phyloP scores from a whole-genome alignment of 2,329 filamentous ascomycete species.

The Xylariaceae sp. region DNA sequence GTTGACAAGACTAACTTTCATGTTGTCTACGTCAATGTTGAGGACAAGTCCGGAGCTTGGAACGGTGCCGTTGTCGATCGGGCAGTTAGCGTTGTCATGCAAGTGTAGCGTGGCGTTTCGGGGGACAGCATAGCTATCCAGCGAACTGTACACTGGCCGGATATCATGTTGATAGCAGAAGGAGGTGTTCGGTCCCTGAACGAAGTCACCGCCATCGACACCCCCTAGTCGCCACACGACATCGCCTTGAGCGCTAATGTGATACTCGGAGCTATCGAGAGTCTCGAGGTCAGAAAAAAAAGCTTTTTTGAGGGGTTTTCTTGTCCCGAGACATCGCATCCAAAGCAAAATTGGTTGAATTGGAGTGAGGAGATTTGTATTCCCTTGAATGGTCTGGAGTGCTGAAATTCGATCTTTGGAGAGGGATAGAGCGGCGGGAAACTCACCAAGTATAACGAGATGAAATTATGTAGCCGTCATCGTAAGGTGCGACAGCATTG shows the following conservation, averaged over 20 bases:
- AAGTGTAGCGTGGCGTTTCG: background rate
- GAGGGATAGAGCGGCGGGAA: too few relatives aligned
- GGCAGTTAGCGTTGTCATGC: slow-evolving; percentile 35
- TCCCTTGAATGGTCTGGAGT: too few relatives aligned
- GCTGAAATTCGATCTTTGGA: too few relatives aligned
- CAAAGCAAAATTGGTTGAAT: too few relatives aligned
- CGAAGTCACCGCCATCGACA: slow-evolving; percentile 21
- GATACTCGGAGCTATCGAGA: slow-evolving; percentile 22
- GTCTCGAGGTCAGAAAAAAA: too few relatives aligned
- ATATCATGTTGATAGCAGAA: slow-evolving; percentile 37
- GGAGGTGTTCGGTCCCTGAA: slow-evolving; percentile 11
- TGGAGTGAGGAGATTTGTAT: too few relatives aligned
- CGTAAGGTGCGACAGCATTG: slow-evolving; percentile 24
- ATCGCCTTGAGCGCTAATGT: slow-evolving; percentile 19
- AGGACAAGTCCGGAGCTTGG: slow-evolving; percentile 24
- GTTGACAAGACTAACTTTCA: slow-evolving; percentile 27
- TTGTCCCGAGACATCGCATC: too few relatives aligned
- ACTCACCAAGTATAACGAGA: slow-evolving; percentile 24
- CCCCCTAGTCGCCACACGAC: slow-evolving; percentile 27
- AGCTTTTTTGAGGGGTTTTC: too few relatives aligned
- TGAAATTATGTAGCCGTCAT: slow-evolving; percentile 27
- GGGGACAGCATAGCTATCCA: slow-evolving; percentile 24
- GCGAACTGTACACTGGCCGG: slow-evolving; percentile 20
- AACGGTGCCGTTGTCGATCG: slow-evolving; percentile 16
- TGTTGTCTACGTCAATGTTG: slow-evolving; percentile 22